Conservation (phyloP, 345 rosid genomes). For the Toxicodendron radicans region DNA sequence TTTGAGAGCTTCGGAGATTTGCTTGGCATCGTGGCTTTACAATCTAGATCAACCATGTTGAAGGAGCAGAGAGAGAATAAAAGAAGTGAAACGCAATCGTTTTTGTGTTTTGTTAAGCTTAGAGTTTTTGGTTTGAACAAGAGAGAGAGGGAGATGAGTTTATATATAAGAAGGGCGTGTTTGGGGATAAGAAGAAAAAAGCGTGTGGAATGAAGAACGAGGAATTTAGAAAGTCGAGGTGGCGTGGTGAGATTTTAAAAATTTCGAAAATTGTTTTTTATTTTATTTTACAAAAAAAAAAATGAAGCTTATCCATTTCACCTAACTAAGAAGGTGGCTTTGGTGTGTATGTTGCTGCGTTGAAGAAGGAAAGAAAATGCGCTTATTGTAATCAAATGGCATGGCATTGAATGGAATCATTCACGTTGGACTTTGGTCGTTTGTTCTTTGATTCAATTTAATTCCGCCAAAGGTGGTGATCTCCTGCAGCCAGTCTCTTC, state of each 20-base stretch:
- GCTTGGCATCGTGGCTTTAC: constrained; percentile 45
- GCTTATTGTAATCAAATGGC: not conserved
- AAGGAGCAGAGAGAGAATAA: not conserved
- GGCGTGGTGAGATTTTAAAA: not conserved
- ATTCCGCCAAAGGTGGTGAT: constrained; percentile 15
- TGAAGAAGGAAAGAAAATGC: not conserved
- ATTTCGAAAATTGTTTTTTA: not conserved
- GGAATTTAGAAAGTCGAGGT: constrained; percentile 25
- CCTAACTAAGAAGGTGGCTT: constrained; percentile 18
- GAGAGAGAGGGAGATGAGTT: not conserved
- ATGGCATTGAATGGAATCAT: not conserved
- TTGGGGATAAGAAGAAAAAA: not conserved
- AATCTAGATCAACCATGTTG: constrained; percentile 66
- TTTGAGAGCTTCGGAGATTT: constrained; percentile 43
- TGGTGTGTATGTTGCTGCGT: not conserved
- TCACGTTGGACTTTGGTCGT: constrained; percentile 28
- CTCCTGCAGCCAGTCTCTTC: not conserved
- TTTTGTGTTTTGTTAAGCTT: not conserved
- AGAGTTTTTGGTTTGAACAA: not conserved
- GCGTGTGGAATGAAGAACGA: constrained; percentile 29
- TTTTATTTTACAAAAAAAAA: not conserved
- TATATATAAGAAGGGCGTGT: constrained; percentile 14
- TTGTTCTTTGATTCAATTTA: not conserved
- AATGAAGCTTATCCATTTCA: constrained; percentile 42
- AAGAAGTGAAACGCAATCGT: not conserved